Percentiles rank a stretch among this genome's conserved stretches.
These are phyloP conservation scores for Stagonosporopsis rhizophila DNA, from an alignment of 2,329 filamentous ascomycete genomes.

Conservation along the genomic window DNA sequence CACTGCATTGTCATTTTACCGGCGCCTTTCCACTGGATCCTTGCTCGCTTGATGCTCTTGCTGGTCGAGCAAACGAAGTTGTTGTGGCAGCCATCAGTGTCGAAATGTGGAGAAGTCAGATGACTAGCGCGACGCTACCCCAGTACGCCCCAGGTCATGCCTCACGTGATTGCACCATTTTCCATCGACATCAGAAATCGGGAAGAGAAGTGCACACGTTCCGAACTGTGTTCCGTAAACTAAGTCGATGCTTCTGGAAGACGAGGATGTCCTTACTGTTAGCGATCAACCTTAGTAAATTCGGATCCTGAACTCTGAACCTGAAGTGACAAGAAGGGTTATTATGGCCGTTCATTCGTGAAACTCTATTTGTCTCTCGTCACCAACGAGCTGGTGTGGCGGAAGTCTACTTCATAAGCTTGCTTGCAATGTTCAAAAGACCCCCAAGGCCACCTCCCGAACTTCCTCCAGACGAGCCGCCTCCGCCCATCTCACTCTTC, in stretches of 20 bases:
- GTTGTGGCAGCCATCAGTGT: neutral
- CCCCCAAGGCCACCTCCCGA: conserved; percentile 56
- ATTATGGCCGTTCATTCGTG: neutral
- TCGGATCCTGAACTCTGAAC: too few relatives aligned
- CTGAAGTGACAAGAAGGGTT: too few relatives aligned
- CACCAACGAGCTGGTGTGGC: neutral
- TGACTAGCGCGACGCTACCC: too few relatives aligned
- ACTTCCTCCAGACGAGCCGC: conserved; percentile 51
- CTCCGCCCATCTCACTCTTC: conserved; percentile 69
- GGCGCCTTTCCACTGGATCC: neutral
- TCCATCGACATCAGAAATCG: too few relatives aligned
- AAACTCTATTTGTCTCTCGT: neutral
- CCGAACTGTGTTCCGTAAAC: too few relatives aligned
- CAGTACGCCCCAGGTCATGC: too few relatives aligned
- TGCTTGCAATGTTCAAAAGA: conserved; percentile 65
- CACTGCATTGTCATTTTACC: neutral
- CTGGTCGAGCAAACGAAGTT: neutral
- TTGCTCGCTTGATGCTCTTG: neutral
- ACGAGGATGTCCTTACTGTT: too few relatives aligned
- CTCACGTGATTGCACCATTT: too few relatives aligned
- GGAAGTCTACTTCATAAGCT: conserved; percentile 59
- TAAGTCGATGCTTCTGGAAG: too few relatives aligned
- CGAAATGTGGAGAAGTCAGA: neutral
- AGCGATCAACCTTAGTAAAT: too few relatives aligned
- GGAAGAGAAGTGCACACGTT: too few relatives aligned